phyloP scores from a whole-genome alignment of 257 asterid genomes.

The Gentiana macrophylla region DNA sequence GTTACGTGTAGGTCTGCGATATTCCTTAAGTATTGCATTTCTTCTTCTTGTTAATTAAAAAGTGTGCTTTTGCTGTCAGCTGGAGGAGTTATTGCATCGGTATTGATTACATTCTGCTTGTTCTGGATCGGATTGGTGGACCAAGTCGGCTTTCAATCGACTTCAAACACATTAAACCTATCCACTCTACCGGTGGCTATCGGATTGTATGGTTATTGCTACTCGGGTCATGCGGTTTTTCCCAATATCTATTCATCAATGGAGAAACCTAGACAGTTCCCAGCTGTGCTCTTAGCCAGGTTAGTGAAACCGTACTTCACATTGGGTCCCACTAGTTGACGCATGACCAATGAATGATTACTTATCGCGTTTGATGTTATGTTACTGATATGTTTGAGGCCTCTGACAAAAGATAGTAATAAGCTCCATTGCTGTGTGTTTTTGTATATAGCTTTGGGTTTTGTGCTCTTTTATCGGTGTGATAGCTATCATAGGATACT shows the following conservation, averaged over 20 bases:
- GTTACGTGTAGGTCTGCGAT: too few species aligned
- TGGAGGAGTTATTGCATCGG: conserved; percentile 96
- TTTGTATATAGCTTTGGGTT: conserved; percentile 59
- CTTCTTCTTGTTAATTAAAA: neutral
- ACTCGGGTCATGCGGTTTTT: conserved; percentile 91
- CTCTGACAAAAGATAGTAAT: too few species aligned
- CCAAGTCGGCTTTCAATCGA: conserved; percentile 40
- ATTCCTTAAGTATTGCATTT: too few species aligned
- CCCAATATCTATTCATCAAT: conserved; percentile 88
- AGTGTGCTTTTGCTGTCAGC: conserved; percentile 33
- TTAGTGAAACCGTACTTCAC: conserved; percentile 9
- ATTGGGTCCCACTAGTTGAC: too few species aligned
- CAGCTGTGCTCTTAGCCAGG: conserved; percentile 73
- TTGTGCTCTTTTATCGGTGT: conserved; percentile 65
- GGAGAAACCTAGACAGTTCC: conserved; percentile 70
- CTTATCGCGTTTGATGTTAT: too few species aligned
- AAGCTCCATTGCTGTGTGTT: neutral
- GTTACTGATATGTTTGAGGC: too few species aligned
- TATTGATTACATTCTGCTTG: conserved; percentile 66
- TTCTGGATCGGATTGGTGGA: conserved; percentile 90
- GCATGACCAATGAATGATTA: neutral
- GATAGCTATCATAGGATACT: conserved; percentile 76
- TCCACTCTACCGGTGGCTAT: conserved; percentile 88
- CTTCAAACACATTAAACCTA: conserved; percentile 48
- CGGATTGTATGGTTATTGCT: conserved; percentile 92